Conservation (phyloP, 73 alveolate genomes). For the Paraurostyla sp. region DNA sequence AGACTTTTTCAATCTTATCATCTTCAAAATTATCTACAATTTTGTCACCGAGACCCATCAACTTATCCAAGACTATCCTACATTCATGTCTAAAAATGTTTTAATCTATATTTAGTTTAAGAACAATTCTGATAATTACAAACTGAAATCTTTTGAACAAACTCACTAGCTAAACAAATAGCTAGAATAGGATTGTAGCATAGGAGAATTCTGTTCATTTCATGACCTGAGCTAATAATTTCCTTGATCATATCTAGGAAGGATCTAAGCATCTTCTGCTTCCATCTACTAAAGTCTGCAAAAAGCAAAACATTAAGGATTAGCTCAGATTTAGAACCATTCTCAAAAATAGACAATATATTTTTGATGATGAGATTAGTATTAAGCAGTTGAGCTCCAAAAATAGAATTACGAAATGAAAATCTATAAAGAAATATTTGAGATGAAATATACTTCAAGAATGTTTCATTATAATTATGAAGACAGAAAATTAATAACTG, state of each 20-base stretch:
- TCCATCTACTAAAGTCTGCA: constrained; percentile 70
- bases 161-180: constrained; percentile 59
- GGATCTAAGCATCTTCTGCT: constrained; percentile 4
- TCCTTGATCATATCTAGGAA: constrained; percentile 56
- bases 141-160: constrained; percentile 57
- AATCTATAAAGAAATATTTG: neutral
- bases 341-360: constrained; percentile 34
- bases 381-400: neutral
- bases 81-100: constrained; percentile 71
- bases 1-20: constrained; percentile 66
- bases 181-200: constrained; percentile 68
- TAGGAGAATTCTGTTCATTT: constrained; percentile 45
- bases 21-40: constrained; percentile 58
- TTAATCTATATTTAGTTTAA: neutral
- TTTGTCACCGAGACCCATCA: constrained; percentile 59
- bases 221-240: constrained; percentile 38
- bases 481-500: constrained; percentile 62
- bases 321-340: constrained; percentile 47
- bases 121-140: no score
- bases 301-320: constrained; percentile 53
- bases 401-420: constrained; percentile 59
- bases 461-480: constrained; percentile 66
- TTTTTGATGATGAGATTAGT: neutral
- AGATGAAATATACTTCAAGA: constrained; percentile 37
- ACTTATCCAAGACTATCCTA: constrained; percentile 12